These are phyloP conservation scores for Fusarium compactum DNA, from an alignment of 2,329 filamentous ascomycete genomes.

Conservation along the genomic window DNA sequence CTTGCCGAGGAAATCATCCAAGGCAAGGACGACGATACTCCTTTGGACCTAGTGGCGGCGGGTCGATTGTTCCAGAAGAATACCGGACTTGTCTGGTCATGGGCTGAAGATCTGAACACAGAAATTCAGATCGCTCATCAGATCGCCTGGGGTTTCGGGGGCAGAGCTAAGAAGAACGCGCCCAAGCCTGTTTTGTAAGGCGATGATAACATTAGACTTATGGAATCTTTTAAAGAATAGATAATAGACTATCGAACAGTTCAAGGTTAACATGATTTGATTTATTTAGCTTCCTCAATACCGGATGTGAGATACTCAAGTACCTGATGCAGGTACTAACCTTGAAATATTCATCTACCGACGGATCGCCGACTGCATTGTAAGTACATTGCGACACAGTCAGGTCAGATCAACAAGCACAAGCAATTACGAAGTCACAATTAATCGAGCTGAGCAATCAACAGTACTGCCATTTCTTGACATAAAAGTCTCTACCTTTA, in stretches of 20 bases:
- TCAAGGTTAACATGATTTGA: fast-evolving
- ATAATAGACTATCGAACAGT: not conserved
- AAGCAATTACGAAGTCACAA: no score
- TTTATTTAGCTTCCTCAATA: fast-evolving
- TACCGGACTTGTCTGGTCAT: not conserved
- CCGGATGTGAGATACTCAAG: not conserved
- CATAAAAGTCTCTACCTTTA: no score
- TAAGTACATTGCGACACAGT: fast-evolving
- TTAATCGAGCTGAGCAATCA: no score
- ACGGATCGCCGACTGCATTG: not conserved
- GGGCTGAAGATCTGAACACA: not conserved
- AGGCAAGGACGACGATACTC: not conserved
- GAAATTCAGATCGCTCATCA: not conserved
- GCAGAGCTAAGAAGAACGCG: not conserved
- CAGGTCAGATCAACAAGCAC: fast-evolving
- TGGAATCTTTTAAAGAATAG: not conserved
- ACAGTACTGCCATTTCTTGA: no score
- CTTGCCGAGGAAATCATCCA: not conserved
- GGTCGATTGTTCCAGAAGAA: slow-evolving; percentile 3
- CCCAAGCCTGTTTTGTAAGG: not conserved
- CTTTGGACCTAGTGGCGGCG: not conserved
- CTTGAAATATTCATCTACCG: no score
- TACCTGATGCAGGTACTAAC: fast-evolving
- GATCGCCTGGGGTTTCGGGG: not conserved
- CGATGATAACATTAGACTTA: not conserved